Conservation (phyloP, 345 rosid species). For the Schrenkiella parvula region DNA sequence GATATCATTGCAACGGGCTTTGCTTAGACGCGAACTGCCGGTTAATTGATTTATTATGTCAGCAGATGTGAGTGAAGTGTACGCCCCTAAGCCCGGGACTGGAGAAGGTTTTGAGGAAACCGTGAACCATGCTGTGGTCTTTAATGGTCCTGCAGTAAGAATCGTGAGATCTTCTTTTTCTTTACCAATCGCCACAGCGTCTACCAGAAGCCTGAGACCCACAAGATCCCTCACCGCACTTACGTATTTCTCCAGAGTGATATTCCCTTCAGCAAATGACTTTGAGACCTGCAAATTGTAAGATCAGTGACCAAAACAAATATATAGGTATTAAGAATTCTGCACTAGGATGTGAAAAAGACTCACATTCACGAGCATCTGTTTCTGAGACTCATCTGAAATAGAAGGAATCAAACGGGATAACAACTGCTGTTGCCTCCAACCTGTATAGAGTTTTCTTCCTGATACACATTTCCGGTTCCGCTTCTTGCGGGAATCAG, state of each 20-base stretch:
- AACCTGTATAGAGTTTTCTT: slow-evolving; percentile 56
- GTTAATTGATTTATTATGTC: slow-evolving; percentile 52
- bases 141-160: slow-evolving; percentile 40
- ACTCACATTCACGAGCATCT: slow-evolving; percentile 33
- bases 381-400: slow-evolving; percentile 36
- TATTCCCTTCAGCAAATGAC: slow-evolving; percentile 54
- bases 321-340: not conserved
- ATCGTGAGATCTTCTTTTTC: slow-evolving; percentile 65
- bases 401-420: slow-evolving; percentile 55
- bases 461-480: slow-evolving; percentile 47
- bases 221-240: slow-evolving; percentile 39
- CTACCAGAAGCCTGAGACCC: slow-evolving; percentile 51
- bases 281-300: slow-evolving; percentile 46
- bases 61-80: slow-evolving; percentile 45
- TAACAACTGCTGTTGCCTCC: slow-evolving; percentile 67
- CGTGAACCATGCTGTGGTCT: slow-evolving; percentile 36
- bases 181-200: slow-evolving; percentile 68
- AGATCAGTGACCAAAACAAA: slow-evolving; percentile 20
- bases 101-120: slow-evolving; percentile 32
- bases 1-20: slow-evolving; percentile 62
- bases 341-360: slow-evolving; percentile 5
- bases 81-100: slow-evolving; percentile 27
- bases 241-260: slow-evolving; percentile 45
- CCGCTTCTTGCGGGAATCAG: slow-evolving; percentile 45
- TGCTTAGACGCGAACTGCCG: slow-evolving; percentile 56